Percentiles rank a stretch among this genome's conserved stretches.
phyloP scores from a whole-genome alignment of 805 yeast species.

The Scheffersomyces ergatensis region DNA sequence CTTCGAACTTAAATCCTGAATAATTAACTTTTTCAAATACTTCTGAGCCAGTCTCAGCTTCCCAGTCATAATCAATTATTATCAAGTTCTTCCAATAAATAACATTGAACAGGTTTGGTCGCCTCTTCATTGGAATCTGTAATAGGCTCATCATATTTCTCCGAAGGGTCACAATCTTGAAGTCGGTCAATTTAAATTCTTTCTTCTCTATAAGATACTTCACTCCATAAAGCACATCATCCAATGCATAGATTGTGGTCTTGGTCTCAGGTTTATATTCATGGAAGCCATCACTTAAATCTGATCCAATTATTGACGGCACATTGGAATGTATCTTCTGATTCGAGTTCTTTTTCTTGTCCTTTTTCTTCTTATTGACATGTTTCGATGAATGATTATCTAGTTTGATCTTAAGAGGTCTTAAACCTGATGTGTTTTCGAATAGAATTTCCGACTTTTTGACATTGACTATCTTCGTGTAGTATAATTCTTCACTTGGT shows the following conservation, averaged over 20 bases:
- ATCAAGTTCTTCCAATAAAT: constrained; percentile 15
- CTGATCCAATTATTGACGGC: constrained; percentile 13
- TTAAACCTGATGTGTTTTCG: constrained; percentile 7
- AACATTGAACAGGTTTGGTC: constrained; percentile 12
- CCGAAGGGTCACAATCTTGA: constrained; percentile 14
- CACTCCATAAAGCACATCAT: constrained; percentile 11
- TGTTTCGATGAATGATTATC: constrained; percentile 3
- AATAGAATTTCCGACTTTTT: constrained; percentile 6
- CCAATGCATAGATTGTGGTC: constrained; percentile 12
- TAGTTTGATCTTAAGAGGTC: constrained; percentile 2
- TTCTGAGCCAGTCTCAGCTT: constrained; percentile 3
- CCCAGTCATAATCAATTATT: constrained; percentile 18
- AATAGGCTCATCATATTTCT: constrained; percentile 16
- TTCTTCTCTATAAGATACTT: constrained; percentile 6
- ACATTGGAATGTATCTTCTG: not conserved
- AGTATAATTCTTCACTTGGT: constrained; percentile 19
- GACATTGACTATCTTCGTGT: constrained; percentile 62
- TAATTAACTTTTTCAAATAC: constrained; percentile 10
- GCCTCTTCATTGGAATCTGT: constrained; percentile 16
- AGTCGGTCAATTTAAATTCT: constrained; percentile 1
- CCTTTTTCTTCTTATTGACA: not conserved
- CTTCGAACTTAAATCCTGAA: constrained; percentile 22
- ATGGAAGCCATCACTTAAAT: constrained; percentile 15
- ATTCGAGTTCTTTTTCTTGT: constrained; percentile 1
- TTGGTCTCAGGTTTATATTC: constrained; percentile 8